Base-by-base conservation (phyloP, 1,139 yeast genomes). In the Magnusiomyces suaveolens region DNA sequence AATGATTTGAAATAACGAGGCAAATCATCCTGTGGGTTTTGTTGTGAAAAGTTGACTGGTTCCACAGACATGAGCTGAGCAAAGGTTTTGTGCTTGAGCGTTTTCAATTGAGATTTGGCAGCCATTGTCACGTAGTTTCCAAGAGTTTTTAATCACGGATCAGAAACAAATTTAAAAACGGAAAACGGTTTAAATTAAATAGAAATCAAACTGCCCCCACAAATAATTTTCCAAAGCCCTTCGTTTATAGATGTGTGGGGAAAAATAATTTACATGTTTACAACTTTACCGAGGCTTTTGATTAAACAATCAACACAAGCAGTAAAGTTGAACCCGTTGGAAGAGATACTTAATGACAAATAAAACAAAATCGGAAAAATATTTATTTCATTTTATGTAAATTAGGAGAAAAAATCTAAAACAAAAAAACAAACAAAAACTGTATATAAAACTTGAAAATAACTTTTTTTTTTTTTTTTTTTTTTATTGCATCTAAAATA, bases 41-140 rank as follows among this genome's bases (percentile, higher is more conserved):
- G 23, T n/a, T n/a, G n/a, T n/a, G 61, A 62, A 14, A 55, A 56
- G 10, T 58, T 53, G 41, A 64, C 53, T 49, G 60, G 60, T 33
- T 55, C 57, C 2, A 62, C 52, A 10, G 56, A 52, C 66, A 64
- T 63, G 43, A 63, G 57, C 52, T 63, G 63, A 24, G 55, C 64
- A 50, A 64, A 63, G 21, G 64, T 57, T 55, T 61, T 60, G 33
- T 57, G 52, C 6, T 59, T 59, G 23, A 62, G 59, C 4, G 23
- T 20, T 24, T 48, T 24, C 12, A 29, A 29, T 29, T 29, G 33
- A 29, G 33, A 12, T 25, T 29, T 18, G 32, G 25, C 33, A 29
- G 33, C 10, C 33, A 29, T 29, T 29, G 33, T 12, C 12, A 6
- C 33, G n/a, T 29, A 29, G 33, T 29, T 29, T 29, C 33, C 6